These are phyloP conservation scores for Epichloe sylvatica DNA, from an alignment of 2,329 filamentous ascomycete genomes.

Conservation along the genomic window DNA sequence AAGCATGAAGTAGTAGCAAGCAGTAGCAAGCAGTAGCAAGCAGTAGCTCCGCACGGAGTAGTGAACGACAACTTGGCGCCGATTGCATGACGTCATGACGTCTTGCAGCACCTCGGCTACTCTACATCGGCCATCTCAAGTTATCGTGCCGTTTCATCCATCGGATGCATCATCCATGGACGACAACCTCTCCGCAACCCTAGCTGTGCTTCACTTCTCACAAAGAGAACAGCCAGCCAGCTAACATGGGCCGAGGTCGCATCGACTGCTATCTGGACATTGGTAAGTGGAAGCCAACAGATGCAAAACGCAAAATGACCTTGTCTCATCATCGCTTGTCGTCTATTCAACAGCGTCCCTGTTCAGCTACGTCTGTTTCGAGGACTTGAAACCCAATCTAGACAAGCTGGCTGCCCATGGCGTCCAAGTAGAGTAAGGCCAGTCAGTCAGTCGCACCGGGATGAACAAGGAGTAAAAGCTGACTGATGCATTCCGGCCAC, in stretches of 20 bases:
- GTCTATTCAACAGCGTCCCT: constrained; percentile 40
- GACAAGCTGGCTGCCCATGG: constrained; percentile 40
- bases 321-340: neutral
- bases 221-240: neutral
- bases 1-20: too few relatives aligned
- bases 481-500: neutral
- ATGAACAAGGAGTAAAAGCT: neutral
- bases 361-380: constrained; percentile 43
- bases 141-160: too few relatives aligned
- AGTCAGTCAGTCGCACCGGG: neutral
- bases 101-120: too few relatives aligned
- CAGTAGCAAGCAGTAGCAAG: too few relatives aligned
- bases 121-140: too few relatives aligned
- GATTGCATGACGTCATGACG: too few relatives aligned
- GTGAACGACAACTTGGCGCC: too few relatives aligned
- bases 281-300: constrained; percentile 26
- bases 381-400: constrained; percentile 43
- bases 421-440: constrained; percentile 50
- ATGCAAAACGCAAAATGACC: neutral
- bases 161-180: too few relatives aligned
- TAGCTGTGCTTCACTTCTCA: neutral
- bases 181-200: too few relatives aligned
- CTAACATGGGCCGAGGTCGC: constrained; percentile 41
- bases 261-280: constrained; percentile 57
- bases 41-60: too few relatives aligned